Conservation (phyloP, 306 rosid genomes). For the Lithocarpus polystachyus region DNA sequence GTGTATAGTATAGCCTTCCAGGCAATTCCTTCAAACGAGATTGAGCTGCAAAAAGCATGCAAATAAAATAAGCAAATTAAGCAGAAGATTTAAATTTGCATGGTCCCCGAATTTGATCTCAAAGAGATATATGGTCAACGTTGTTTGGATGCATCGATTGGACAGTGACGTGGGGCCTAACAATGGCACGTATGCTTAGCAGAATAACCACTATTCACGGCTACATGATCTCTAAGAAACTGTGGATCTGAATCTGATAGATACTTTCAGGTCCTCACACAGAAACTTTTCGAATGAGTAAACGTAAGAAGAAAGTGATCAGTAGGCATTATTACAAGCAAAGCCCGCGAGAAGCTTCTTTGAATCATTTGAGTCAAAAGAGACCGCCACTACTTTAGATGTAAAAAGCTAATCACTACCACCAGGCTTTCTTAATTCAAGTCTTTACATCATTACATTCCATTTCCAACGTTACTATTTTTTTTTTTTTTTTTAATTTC, state of each 20-base stretch:
- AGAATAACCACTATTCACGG: background rate
- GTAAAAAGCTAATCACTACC: too few relatives aligned
- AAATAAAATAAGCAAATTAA: too few relatives aligned
- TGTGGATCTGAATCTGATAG: background rate
- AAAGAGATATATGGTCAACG: background rate
- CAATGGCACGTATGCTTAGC: background rate
- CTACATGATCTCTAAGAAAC: background rate
- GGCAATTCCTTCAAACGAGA: too few relatives aligned
- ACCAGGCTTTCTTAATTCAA: too few relatives aligned
- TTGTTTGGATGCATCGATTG: background rate
- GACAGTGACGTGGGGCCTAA: background rate
- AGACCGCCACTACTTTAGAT: too few relatives aligned
- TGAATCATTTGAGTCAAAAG: too few relatives aligned
- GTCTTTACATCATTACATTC: too few relatives aligned
- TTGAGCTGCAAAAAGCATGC: too few relatives aligned
- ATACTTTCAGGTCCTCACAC: background rate
- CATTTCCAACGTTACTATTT: too few relatives aligned
- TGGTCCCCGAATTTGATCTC: background rate
- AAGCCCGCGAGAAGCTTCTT: background rate
- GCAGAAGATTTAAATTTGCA: too few relatives aligned
- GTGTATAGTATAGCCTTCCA: too few relatives aligned
- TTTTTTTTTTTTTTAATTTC: too few relatives aligned
- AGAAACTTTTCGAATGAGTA: slow-evolving; percentile 10
- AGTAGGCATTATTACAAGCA: background rate
- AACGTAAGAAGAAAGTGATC: background rate